These are phyloP conservation scores for Dictyostelium purpureum DNA, from an alignment of 78 protist species.

Conservation along the genomic window DNA sequence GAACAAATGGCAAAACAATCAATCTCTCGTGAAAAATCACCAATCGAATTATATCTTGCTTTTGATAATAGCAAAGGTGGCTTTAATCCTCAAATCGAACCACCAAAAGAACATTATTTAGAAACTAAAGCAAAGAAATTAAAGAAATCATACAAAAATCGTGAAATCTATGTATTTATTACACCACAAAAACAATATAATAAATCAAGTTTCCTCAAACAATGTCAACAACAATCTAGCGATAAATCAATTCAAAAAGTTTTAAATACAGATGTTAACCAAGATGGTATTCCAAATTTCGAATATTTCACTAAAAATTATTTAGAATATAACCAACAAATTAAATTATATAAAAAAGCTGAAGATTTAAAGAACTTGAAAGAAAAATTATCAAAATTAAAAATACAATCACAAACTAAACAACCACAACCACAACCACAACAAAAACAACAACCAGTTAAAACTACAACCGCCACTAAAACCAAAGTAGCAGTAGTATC, in stretches of 20 bases:
- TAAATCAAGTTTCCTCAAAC: conserved; percentile 4
- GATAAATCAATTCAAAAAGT: not conserved
- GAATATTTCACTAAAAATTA: not conserved
- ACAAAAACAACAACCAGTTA: not conserved
- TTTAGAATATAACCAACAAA: not conserved
- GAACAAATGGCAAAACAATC: not conserved
- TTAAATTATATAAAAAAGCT: not conserved
- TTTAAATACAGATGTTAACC: not conserved
- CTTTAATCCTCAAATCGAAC: conserved; percentile 62
- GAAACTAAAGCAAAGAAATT: conserved; percentile 13
- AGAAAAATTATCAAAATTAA: too few species aligned
- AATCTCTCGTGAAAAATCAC: conserved; percentile 14
- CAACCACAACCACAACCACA: too few species aligned
- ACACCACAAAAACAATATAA: conserved; percentile 3
- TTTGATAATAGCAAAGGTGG: conserved; percentile 54
- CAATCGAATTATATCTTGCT: conserved; percentile 7
- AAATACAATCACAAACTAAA: too few species aligned
- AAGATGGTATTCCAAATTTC: not conserved
- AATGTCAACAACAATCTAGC: not conserved
- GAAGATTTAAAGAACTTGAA: not conserved
- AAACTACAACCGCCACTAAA: not conserved
- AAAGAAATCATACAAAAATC: conserved; percentile 8
- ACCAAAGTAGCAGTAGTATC: not conserved
- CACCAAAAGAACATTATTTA: conserved; percentile 47
- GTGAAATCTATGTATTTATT: not conserved